Conservation (phyloP, 768 basidiomycete genomes). For the Fomitopsis pulvina region DNA sequence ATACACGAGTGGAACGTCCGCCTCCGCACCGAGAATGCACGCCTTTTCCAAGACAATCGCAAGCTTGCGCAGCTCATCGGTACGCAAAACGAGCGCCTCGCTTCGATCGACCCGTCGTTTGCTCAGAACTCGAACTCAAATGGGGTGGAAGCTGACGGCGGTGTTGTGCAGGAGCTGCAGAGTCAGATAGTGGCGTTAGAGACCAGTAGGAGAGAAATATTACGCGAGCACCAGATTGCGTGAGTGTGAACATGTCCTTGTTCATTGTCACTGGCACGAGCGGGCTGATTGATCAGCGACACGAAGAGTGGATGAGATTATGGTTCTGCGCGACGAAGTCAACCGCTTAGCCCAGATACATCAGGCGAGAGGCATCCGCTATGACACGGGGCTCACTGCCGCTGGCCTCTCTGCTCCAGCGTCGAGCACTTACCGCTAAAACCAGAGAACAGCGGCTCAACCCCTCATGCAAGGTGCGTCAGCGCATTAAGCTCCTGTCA, state of each 20-base stretch:
- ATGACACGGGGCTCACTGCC: too few relatives aligned
- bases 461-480: too few relatives aligned
- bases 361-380: neutral
- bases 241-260: too few relatives aligned
- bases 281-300: neutral
- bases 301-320: conserved; percentile 10
- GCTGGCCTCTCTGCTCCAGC: too few relatives aligned
- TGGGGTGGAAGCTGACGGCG: conserved; percentile 11
- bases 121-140: conserved; percentile 14
- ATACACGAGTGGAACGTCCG: conserved; percentile 25
- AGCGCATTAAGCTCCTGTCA: too few relatives aligned
- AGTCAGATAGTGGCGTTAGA: conserved; percentile 22
- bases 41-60: conserved; percentile 33
- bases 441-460: too few relatives aligned
- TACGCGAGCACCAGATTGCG: conserved; percentile 6
- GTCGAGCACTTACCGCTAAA: too few relatives aligned
- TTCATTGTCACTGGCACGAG: neutral
- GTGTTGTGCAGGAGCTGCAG: conserved; percentile 14
- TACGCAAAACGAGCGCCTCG: conserved; percentile 25
- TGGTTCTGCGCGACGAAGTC: conserved; percentile 11
- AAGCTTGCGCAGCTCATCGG: conserved; percentile 24
- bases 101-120: conserved; percentile 11
- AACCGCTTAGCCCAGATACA: neutral
- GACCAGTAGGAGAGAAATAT: conserved; percentile 10
- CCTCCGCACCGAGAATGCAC: conserved; percentile 21